These are phyloP conservation scores for Mortierella hygrophila DNA, from an alignment of 192 early-diverging fungal genomes.

Conservation along the genomic window DNA sequence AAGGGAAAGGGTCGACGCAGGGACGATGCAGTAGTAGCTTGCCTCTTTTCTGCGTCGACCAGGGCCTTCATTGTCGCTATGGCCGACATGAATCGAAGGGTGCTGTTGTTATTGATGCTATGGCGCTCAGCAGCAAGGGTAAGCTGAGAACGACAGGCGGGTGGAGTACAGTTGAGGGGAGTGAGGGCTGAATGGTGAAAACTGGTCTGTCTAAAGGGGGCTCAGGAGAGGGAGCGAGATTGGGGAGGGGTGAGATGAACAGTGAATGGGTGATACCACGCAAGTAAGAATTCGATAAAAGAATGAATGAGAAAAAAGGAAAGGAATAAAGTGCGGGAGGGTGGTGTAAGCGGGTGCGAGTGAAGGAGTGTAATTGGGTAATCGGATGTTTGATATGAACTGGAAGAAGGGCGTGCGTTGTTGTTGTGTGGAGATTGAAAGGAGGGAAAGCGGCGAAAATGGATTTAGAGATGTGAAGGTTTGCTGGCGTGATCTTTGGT, in stretches of 20 bases:
- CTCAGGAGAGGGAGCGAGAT: not conserved
- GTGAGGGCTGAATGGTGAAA: constrained; percentile 18
- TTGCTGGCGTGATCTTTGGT: not conserved
- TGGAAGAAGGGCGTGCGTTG: too few species aligned
- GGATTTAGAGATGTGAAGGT: not conserved
- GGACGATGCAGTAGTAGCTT: not conserved
- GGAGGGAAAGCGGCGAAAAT: not conserved
- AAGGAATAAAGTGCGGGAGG: not conserved
- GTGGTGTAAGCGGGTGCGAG: not conserved
- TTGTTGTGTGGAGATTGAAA: not conserved
- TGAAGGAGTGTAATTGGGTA: not conserved
- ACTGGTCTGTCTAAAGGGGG: constrained; percentile 1
- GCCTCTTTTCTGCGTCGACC: constrained; percentile 12
- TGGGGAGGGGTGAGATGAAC: not conserved
- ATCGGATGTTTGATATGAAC: constrained; percentile 6
- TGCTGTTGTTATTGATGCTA: too few species aligned
- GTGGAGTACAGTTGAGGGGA: not conserved
- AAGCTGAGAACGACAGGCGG: constrained; percentile 16
- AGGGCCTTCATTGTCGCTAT: constrained; percentile 20
- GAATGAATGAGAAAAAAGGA: not conserved
- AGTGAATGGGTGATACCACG: too few species aligned
- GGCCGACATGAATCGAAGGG: constrained; percentile 9
- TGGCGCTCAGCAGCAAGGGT: constrained; percentile 17
- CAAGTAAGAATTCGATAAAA: too few species aligned
- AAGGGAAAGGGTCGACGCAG: constrained; percentile 4